Base-by-base conservation (phyloP, 2,329 filamentous ascomycete genomes). In the Phaeomoniella chlamydospora region DNA sequence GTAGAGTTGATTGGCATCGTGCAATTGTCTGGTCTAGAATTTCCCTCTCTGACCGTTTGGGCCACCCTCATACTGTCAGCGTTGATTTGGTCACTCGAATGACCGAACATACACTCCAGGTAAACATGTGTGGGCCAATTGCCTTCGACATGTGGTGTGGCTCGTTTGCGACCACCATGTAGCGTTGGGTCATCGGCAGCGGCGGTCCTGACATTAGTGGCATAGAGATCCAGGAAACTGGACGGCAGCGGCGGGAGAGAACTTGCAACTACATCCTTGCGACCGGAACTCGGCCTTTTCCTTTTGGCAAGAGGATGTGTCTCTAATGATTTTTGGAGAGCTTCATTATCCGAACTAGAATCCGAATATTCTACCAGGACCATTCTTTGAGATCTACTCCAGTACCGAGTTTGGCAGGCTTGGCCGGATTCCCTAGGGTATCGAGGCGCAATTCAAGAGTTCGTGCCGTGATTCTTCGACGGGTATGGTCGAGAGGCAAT, bases 111-210 rank as follows among this genome's bases (percentile, higher is more conserved):
- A 92, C 90, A 98, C 62, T 96, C 88, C 38, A 94, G 66, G 55
- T 93, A 96, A 32, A 96, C 54, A 58, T 96, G 88, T 19, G 78
- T 85, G 1, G 88, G 85, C 90, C 90, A 98, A 55, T 86, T 84
- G 41, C 90, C 90, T 40, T 77, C 73, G 16, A 88, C 66, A 57
- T 98, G 90, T 15, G 88, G 87, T 34, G 76, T 81, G 39, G 79
- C 72, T 30, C 90, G 74, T 52, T 78, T 84, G 32, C 88, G 77
- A 37, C 90, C 90, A 18, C 80, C 80, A 55, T 98, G 90, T 39
- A 96, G 65, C 40, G 69, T 67, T 1, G 88, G 86, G 51, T 94
- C 81, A 58, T 96, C 90, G 47, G 66, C 68, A 29, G 79, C 78
- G 56, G 80, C 83, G 43, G 80, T 67, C 42, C 88, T 76, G 35